Base-by-base conservation (phyloP, 306 rosid species). In the Myrica gale region DNA sequence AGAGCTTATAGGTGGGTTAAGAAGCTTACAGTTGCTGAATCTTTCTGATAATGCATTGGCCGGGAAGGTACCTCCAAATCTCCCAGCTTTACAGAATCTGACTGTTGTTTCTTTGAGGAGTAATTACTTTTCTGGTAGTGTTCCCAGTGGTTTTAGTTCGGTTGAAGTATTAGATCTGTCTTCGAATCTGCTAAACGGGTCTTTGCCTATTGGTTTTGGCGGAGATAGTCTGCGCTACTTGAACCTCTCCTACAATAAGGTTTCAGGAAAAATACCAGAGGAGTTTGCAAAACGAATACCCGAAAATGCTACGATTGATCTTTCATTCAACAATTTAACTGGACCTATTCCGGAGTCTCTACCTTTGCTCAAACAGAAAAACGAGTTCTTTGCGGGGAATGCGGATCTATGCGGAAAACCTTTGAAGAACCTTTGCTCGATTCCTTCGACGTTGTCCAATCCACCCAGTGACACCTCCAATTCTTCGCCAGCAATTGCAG, bases 401-500 rank as follows among this genome's bases (percentile, higher is more conserved):
- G 74, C 73, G 65, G 85, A 87, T 75, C 92, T 95, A 0, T 95
- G 99, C 11, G 99, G 99, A 16, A 92, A 90, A 75, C 99, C 97
- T 52, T 74, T 90, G 72, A 85, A 88, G 82, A 84, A 65, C 39
- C 91, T 92, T 4, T 92, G 99, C 26, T 68, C 89, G 4, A 82
- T 95, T 76, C 97, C 97, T 50, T 92, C 97, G 3, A 78, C 96
- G 19, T 75, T 85, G 2, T 92, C 97, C 2, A 67, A 61, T 41
- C 93, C 90, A 8, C 88, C 91, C 3, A 93, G 91, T 20, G 69
- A 71, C 39, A 66, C 89, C 20, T 63, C 45, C 42, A 42, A 89
- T 5, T 83, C 96, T 69, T 84, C 97, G 63, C 97, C 97, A 7
- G 99, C 97, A 1, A 90, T 95, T 69, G 99, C 97, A 42, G 97